Evolutionary conservation across 2,329 filamentous ascomycete genomes (phyloP).

Genomic region (Diaporthe ilicicola): DNA sequence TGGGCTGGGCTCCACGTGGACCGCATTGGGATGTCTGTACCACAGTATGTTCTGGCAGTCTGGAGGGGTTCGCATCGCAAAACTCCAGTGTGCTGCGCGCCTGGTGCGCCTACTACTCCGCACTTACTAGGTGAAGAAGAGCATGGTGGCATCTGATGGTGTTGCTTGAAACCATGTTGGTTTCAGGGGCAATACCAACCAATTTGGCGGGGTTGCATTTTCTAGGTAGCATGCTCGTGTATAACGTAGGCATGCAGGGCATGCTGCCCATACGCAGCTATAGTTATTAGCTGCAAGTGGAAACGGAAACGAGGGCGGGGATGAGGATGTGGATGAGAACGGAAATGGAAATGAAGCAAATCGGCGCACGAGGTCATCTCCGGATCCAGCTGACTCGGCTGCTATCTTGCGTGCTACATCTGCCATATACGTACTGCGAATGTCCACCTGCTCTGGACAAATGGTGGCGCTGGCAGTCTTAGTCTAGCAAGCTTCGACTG

Average conservation of each 20-base stretch:
- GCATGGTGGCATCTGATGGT: constrained; percentile 20
- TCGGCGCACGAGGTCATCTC: constrained; percentile 9
- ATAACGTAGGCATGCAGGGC: background rate
- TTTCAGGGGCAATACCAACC: constrained; percentile 27
- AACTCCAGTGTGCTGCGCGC: background rate
- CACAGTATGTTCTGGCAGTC: too few relatives aligned
- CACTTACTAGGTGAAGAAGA: constrained; percentile 14
- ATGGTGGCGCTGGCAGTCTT: background rate
- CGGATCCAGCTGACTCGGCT: constrained; percentile 12
- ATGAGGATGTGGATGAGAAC: background rate
- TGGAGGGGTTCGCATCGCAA: background rate
- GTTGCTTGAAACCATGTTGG: constrained; percentile 21
- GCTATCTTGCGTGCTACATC: background rate
- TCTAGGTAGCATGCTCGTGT: background rate
- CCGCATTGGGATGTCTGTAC: background rate
- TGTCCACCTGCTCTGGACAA: background rate
- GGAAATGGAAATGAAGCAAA: constrained; percentile 10
- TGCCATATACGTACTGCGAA: background rate
- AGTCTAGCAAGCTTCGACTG: background rate
- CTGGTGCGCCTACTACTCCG: constrained; percentile 4
- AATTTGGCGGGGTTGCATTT: constrained; percentile 8
- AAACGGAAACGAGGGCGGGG: constrained; percentile 20
- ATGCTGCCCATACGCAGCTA: background rate
- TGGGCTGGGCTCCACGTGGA: background rate
- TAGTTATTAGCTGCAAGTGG: constrained; percentile 11